phyloP scores from a whole-genome alignment of 371 early-diverging fungal genomes.

The Mortierella sp. region DNA sequence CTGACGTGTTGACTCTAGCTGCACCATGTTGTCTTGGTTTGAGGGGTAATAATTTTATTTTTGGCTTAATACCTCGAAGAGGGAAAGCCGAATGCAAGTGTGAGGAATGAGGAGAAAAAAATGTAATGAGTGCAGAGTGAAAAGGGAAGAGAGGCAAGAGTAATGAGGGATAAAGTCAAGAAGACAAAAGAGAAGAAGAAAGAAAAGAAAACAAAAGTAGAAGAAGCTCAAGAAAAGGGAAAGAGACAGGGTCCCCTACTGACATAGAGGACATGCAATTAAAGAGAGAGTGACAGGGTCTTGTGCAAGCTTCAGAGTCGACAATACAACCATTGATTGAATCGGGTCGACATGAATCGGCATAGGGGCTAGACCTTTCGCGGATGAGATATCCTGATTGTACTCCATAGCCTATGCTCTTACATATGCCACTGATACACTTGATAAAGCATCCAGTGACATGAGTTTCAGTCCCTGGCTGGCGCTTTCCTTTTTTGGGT shows the following conservation, averaged over 20 bases:
- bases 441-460: not conserved
- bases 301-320: not conserved
- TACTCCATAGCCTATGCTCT: too few species aligned
- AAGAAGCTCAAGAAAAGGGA: not conserved
- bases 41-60: not conserved
- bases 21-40: slow-evolving; percentile 1
- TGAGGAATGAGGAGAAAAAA: not conserved
- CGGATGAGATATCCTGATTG: too few species aligned
- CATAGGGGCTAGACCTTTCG: too few species aligned
- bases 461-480: not conserved
- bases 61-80: not conserved
- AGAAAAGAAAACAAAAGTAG: not conserved
- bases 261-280: not conserved
- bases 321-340: too few species aligned
- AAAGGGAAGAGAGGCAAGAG: not conserved
- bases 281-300: not conserved
- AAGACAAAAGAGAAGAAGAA: not conserved
- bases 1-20: not conserved
- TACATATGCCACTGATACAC: not conserved
- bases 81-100: not conserved
- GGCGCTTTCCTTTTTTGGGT: not conserved
- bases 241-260: not conserved
- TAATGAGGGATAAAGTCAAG: not conserved
- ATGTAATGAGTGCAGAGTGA: not conserved
- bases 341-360: too few species aligned